Evolutionary conservation across 352 stramenopile genomes (phyloP), one percentile per base, ranked within the genome.

Genomic region (Phytophthora chlamydospora): DNA sequence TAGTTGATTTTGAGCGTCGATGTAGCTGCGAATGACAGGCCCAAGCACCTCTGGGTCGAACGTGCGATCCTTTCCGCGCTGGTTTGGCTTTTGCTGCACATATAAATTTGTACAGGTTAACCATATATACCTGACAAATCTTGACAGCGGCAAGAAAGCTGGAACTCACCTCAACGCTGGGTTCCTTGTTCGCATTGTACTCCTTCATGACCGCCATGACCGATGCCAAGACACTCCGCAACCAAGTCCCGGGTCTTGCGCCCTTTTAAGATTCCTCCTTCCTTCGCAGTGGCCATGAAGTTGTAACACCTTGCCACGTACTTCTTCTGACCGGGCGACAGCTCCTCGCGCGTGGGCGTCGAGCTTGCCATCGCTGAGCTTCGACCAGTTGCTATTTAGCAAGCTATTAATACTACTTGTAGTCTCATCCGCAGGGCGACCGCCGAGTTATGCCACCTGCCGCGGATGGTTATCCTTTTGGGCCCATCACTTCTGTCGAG

Each of bases 171-270:
- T 43, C 38, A 10, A 43, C 19, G 14, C 27, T 43, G 38, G 38
- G 19, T 6, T 24, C n/a, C 3, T 43, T 43, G 38, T 43, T 43
- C 10, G 12, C 14, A 10, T 27, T 50, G 13, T 40, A 50, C 13
- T 50, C 27, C 6, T 50, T 27, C 43, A 50, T 50, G 43, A 50
- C 43, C 2, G 27, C 43, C 43, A 13, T 50, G 43, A 29, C 4
- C 43, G 6, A 50, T 50, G 12, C 19, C 11, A 2, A 50, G 24
- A 39, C 27, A 50, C 14, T 6, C 14, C 21, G 43, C 43, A 17
- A 50, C 43, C 6, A 43, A 9, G 10, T 50, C 42, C 24, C 42
- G 42, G 9, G 42, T 38, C 21, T 11, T 4, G 0, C 6, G 24
- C 0, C 27, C 21, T 38, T 9, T 36, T 38, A 49, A 49, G 42